Conservation (phyloP, 306 rosid species). For the Trifolium subterraneum region DNA sequence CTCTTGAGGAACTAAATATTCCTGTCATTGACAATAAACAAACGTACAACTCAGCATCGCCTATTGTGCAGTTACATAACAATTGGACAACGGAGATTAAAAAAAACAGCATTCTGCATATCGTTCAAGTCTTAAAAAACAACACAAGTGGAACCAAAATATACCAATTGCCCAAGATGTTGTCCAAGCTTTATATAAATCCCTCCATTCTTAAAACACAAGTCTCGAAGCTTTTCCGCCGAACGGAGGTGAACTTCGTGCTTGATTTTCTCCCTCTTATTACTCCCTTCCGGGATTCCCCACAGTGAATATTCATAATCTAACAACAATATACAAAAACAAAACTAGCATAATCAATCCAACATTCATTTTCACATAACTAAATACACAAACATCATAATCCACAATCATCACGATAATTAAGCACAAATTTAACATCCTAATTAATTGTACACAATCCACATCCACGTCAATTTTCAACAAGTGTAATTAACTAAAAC, state of each 20-base stretch:
- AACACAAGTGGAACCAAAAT: slow-evolving; percentile 34
- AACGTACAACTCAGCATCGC: slow-evolving; percentile 21
- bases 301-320: slow-evolving; percentile 85
- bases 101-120: slow-evolving; percentile 18
- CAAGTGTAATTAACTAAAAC: slow-evolving; percentile 32
- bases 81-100: background rate
- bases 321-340: slow-evolving; percentile 39
- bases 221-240: slow-evolving; percentile 77
- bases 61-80: background rate
- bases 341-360: slow-evolving; percentile 19
- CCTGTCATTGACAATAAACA: slow-evolving; percentile 53
- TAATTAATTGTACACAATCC: background rate
- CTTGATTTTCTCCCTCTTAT: slow-evolving; percentile 62
- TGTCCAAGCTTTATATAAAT: slow-evolving; percentile 96
- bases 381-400: slow-evolving; percentile 21
- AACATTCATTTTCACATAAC: slow-evolving; percentile 39
- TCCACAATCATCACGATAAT: slow-evolving; percentile 16
- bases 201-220: slow-evolving; percentile 95
- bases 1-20: slow-evolving; percentile 85
- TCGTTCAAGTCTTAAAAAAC: slow-evolving; percentile 12
- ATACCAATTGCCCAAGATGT: slow-evolving; percentile 93
- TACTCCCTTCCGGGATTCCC: slow-evolving; percentile 82
- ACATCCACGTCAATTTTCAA: slow-evolving; percentile 16
- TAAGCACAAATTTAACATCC: background rate
- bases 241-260: slow-evolving; percentile 93